Conservation (phyloP, 1,139 yeast genomes). For the Debaryomycetaceae sp. region DNA sequence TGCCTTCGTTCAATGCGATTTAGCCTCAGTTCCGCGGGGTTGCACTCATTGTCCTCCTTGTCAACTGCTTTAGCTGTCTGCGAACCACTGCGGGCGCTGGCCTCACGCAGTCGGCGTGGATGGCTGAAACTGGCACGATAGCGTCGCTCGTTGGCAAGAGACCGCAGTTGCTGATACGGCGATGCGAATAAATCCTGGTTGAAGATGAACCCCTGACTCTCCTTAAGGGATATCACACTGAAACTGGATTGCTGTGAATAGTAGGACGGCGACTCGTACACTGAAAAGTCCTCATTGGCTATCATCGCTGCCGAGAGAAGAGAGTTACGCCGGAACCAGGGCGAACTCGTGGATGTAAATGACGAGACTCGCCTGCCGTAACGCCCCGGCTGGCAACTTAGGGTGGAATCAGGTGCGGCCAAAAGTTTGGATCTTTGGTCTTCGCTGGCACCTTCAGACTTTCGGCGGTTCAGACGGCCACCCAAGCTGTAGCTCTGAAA, state of each 20-base stretch:
- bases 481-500: too few relatives aligned
- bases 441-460: too few relatives aligned
- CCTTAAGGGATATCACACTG: slow-evolving; percentile 48
- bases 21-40: not conserved
- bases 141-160: slow-evolving; percentile 37
- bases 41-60: slow-evolving; percentile 1
- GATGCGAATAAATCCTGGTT: slow-evolving; percentile 72
- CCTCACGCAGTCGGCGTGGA: too few relatives aligned
- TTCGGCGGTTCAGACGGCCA: too few relatives aligned
- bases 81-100: too few relatives aligned
- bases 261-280: slow-evolving; percentile 45
- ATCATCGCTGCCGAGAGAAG: slow-evolving; percentile 62
- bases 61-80: not conserved
- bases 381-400: not conserved
- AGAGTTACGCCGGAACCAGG: slow-evolving; percentile 56
- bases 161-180: slow-evolving; percentile 56
- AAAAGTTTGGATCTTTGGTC: not conserved
- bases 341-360: slow-evolving; percentile 46
- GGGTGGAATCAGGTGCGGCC: not conserved
- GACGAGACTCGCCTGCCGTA: slow-evolving; percentile 34
- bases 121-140: slow-evolving; percentile 23
- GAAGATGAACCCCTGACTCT: slow-evolving; percentile 71
- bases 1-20: slow-evolving; percentile 21
- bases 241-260: slow-evolving; percentile 27
- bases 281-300: slow-evolving; percentile 53